Conservation (phyloP, 805 yeast genomes). For the Teunomyces tritomae region DNA sequence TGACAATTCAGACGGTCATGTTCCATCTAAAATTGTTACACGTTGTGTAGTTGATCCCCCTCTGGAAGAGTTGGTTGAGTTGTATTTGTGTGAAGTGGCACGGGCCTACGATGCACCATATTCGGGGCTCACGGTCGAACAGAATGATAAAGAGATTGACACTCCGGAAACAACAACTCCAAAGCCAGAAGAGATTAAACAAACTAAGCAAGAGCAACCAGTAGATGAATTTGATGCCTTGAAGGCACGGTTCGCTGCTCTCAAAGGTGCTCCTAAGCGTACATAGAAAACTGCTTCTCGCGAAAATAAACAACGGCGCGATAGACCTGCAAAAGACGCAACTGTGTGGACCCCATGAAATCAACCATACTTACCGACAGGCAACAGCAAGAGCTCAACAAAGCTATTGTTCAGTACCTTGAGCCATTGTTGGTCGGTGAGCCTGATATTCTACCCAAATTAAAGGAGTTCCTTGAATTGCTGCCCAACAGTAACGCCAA, state of each 20-base stretch:
- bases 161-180: constrained; percentile 15
- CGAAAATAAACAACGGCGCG: background rate
- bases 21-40: constrained; percentile 65
- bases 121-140: constrained; percentile 43
- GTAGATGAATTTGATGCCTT: constrained; percentile 59
- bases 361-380: constrained; percentile 25
- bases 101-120: constrained; percentile 74
- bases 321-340: background rate
- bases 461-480: constrained; percentile 10
- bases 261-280: constrained; percentile 34
- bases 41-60: constrained; percentile 72
- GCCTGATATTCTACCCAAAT: constrained; percentile 12
- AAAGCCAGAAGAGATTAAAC: constrained; percentile 11
- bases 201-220: constrained; percentile 13
- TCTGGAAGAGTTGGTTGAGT: constrained; percentile 54
- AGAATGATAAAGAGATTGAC: constrained; percentile 13
- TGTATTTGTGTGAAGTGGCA: constrained; percentile 79
- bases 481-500: background rate
- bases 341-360: constrained; percentile 2
- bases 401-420: constrained; percentile 44
- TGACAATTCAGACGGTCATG: constrained; percentile 47
- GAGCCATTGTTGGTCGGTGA: constrained; percentile 24
- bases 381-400: constrained; percentile 33
- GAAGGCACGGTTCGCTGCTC: constrained; percentile 73
- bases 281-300: background rate